Evolutionary conservation across 305 asterid species (phyloP).

Genomic region (Fraxinus baroniana): DNA sequence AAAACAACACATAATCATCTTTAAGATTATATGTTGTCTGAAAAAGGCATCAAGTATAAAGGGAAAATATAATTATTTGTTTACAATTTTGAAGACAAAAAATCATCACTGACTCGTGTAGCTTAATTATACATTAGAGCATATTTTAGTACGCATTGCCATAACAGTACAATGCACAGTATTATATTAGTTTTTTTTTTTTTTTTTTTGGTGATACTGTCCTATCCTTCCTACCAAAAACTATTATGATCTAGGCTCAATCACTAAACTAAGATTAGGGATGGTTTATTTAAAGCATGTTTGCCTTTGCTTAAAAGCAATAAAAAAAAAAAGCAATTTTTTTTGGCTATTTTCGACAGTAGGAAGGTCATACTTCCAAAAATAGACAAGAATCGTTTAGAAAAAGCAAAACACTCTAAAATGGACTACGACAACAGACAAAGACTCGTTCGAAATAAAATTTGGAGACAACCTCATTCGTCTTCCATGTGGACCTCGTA

Average conservation of each 20-base stretch:
- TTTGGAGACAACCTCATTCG: neutral
- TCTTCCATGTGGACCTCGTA: neutral
- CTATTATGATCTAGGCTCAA: neutral
- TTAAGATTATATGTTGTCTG: slow-evolving; percentile 74
- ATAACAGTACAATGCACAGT: neutral
- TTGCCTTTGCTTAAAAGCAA: too few species aligned
- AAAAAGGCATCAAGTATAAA: slow-evolving; percentile 32
- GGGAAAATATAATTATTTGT: slow-evolving; percentile 32
- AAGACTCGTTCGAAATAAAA: neutral
- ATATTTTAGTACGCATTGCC: neutral
- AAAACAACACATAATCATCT: slow-evolving; percentile 48
- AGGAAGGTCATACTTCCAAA: too few species aligned
- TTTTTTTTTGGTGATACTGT: too few species aligned
- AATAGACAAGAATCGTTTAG: neutral
- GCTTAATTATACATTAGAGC: neutral
- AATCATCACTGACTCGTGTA: neutral
- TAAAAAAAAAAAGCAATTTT: too few species aligned
- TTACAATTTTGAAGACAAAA: slow-evolving; percentile 30
- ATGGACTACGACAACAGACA: neutral
- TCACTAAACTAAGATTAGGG: neutral
- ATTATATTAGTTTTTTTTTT: too few species aligned
- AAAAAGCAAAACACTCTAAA: neutral
- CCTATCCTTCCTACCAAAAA: neutral
- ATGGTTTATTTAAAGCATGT: neutral
- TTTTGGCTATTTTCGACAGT: too few species aligned